Conservation (phyloP, 345 rosid genomes). For the Eucalyptus lansdowneana region DNA sequence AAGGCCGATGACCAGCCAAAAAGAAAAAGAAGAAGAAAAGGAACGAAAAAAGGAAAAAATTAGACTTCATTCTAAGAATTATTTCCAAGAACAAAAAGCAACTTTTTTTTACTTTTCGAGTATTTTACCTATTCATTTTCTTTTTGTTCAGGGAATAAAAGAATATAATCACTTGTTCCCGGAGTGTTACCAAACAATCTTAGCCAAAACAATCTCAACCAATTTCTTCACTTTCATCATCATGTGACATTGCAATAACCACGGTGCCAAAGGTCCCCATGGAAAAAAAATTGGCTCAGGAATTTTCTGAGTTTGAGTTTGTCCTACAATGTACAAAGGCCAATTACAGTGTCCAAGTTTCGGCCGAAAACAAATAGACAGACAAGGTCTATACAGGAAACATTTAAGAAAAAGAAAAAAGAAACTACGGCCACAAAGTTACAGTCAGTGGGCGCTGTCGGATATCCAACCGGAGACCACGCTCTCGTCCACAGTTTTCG, state of each 20-base stretch:
- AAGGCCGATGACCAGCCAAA: no score
- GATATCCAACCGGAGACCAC: conserved; percentile 26
- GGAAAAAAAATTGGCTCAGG: neutral
- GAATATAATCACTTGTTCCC: no score
- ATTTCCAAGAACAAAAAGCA: no score
- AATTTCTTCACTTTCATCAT: neutral
- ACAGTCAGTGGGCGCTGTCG: conserved; percentile 30
- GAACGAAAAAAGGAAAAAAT: no score
- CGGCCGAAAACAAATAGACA: neutral
- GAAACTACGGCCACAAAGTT: neutral
- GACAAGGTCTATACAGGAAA: neutral
- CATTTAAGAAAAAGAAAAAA: neutral
- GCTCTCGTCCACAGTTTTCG: conserved; percentile 28
- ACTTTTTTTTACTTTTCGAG: no score
- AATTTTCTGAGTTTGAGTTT: neutral
- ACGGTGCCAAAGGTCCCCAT: neutral
- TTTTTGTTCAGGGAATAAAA: no score
- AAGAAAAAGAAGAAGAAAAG: no score
- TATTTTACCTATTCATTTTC: no score
- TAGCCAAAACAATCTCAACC: neutral
- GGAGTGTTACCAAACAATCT: neutral
- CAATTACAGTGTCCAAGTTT: neutral
- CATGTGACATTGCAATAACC: neutral
- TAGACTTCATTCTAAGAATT: no score
- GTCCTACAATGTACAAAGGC: neutral